These are phyloP conservation scores for Elsinoe perseae DNA, from an alignment of 2,329 filamentous ascomycete species.

Conservation along the genomic window DNA sequence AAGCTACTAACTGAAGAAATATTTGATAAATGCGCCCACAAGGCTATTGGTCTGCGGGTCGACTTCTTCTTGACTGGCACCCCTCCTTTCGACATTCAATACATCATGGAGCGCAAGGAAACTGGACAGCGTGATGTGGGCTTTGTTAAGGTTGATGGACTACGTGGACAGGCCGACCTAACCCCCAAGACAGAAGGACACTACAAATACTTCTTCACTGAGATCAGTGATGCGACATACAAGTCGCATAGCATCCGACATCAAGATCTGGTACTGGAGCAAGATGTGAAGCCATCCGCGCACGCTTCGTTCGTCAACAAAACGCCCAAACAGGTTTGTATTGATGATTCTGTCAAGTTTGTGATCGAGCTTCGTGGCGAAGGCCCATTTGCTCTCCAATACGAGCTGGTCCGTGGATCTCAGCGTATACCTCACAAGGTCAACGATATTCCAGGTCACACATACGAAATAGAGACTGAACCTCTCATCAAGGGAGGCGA, in stretches of 20 bases:
- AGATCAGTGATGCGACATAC: slow-evolving; percentile 78
- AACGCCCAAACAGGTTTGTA: slow-evolving; percentile 60
- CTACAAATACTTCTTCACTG: slow-evolving; percentile 78
- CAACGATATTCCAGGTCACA: slow-evolving; percentile 53
- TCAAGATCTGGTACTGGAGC: slow-evolving; percentile 60
- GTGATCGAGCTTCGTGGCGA: slow-evolving; percentile 73
- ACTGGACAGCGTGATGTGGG: slow-evolving; percentile 45
- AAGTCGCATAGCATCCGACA: slow-evolving; percentile 55
- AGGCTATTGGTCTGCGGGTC: slow-evolving; percentile 81
- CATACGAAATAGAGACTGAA: slow-evolving; percentile 67
- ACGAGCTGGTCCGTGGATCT: slow-evolving; percentile 84
- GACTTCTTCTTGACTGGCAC: slow-evolving; percentile 86
- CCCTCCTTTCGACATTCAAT: slow-evolving; percentile 78
- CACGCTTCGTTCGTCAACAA: slow-evolving; percentile 61
- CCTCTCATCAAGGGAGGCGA: slow-evolving; percentile 74
- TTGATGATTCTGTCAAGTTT: slow-evolving; percentile 70
- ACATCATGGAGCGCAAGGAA: slow-evolving; percentile 58
- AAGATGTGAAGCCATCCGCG: slow-evolving; percentile 88
- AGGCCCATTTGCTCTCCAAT: slow-evolving; percentile 80
- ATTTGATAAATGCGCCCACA: slow-evolving; percentile 89
- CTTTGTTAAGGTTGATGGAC: slow-evolving; percentile 54
- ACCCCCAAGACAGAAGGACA: slow-evolving; percentile 72
- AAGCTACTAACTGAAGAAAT: slow-evolving; percentile 70
- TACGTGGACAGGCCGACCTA: slow-evolving; percentile 78
- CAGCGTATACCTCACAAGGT: slow-evolving; percentile 65